Base-by-base conservation (phyloP, 2,329 filamentous ascomycete species). In the Periglandula ipomoeae region DNA sequence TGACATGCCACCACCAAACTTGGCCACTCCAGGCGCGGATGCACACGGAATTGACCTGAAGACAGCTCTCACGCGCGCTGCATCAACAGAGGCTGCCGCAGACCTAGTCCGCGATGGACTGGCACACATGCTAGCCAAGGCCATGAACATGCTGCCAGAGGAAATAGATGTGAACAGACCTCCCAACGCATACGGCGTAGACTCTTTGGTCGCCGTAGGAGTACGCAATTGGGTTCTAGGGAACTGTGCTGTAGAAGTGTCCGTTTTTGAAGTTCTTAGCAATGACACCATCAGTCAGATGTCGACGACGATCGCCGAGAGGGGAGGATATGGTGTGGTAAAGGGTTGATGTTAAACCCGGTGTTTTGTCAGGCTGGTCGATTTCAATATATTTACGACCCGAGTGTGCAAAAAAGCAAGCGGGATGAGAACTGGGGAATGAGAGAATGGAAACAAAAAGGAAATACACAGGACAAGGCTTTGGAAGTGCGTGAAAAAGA, bases 201-300 rank as follows among this genome's bases (percentile, higher is more conserved):
- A 78, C 59, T 76, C 72, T 0, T 64, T 78, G 7, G 70, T 76
- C 5, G 74, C 74, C 1, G 71, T 78, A n/a, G 71, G 70, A 10
- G 61, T 76, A 7, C 66, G 74, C n/a, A 75, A 70, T 53, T 77
- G 74, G 73, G 66, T 78, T 5, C 60, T 67, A 2, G 63, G 66
- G 44, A 69, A 70, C 52, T 70, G 70, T 15, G 63, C 64, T 2
- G 69, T 69, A 1, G 64, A 72, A 45, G 56, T 76, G 3, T 70
- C 70, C 0, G 66, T 75, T 2, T 75, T 75, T 53, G 71, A 75
- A 48, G 65, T 76, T 15, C 55, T 75, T 47, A 68, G 70, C 41
- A 68, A 71, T 47, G 62, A 55, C 35, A 68, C 68, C n/a, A 62
- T 74, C 22, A 51, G 53, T 0, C 64, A 70, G 40, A 53, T 73